Evolutionary conservation across 2,329 filamentous ascomycete genomes (phyloP).

Genomic region (Epichloe glyceriae): DNA sequence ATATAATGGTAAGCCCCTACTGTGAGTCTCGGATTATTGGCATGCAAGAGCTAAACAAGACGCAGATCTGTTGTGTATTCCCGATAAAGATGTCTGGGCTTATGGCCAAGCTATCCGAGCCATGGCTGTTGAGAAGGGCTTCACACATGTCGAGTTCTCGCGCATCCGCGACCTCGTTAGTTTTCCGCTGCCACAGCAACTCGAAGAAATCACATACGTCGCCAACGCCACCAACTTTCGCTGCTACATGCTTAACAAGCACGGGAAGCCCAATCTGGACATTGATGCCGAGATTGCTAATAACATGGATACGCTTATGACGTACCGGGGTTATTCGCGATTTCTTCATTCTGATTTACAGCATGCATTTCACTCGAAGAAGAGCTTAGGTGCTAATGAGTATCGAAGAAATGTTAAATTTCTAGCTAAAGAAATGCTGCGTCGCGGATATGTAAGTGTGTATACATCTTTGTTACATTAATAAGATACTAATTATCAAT

Average conservation of each 20-base stretch:
- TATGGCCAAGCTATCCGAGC: constrained; percentile 32
- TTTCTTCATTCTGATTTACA: constrained; percentile 18
- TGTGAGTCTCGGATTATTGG: not conserved
- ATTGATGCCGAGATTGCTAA: constrained; percentile 17
- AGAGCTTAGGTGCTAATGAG: constrained; percentile 9
- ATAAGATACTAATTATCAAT: not conserved
- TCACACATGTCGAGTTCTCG: not conserved
- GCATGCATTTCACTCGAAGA: constrained; percentile 14
- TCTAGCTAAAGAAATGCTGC: constrained; percentile 20
- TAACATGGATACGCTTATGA: constrained; percentile 16
- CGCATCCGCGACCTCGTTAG: constrained; percentile 19
- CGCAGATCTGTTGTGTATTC: constrained; percentile 33
- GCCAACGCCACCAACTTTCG: constrained; percentile 19
- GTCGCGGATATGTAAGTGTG: constrained; percentile 16
- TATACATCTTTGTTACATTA: not conserved
- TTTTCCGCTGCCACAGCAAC: constrained; percentile 23
- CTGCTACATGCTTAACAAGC: constrained; percentile 14
- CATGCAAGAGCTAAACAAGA: not conserved
- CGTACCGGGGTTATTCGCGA: constrained; percentile 17
- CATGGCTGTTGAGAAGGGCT: constrained; percentile 13
- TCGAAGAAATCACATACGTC: constrained; percentile 28
- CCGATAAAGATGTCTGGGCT: constrained; percentile 33
- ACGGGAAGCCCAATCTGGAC: constrained; percentile 13
- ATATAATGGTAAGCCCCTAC: constrained; percentile 31
- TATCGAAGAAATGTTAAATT: constrained; percentile 16